Conservation (phyloP, 257 asterid species). For the Nicotiana paniculata region DNA sequence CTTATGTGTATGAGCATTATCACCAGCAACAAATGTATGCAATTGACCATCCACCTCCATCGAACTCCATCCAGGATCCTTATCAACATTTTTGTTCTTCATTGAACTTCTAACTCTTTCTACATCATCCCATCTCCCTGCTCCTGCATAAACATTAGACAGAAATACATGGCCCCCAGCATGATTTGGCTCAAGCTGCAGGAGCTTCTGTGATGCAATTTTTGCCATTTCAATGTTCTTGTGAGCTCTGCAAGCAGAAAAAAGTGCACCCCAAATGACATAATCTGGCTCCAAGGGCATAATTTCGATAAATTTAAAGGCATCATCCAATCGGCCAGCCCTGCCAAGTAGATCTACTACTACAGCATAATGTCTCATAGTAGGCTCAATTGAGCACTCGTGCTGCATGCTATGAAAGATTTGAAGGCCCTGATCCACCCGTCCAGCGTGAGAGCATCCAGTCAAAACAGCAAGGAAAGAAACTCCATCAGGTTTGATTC, state of each 20-base stretch:
- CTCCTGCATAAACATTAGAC: constrained; percentile 30
- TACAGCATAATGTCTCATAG: constrained; percentile 36
- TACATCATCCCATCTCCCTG: constrained; percentile 37
- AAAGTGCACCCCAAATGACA: constrained; percentile 39
- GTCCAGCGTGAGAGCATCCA: constrained; percentile 39
- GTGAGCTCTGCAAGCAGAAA: constrained; percentile 40
- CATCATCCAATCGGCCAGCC: constrained; percentile 33
- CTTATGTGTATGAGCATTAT: constrained; percentile 19
- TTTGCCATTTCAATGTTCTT: constrained; percentile 36
- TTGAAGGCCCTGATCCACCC: constrained; percentile 31
- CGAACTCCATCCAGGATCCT: constrained; percentile 46
- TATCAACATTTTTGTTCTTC: constrained; percentile 26
- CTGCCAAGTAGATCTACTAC: constrained; percentile 35
- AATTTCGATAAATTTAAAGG: constrained; percentile 25
- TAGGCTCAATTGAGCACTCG: constrained; percentile 24
- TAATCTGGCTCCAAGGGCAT: constrained; percentile 31
- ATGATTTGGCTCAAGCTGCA: constrained; percentile 34
- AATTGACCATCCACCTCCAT: constrained; percentile 28
- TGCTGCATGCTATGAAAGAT: constrained; percentile 26
- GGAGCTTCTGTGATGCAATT: constrained; percentile 25
- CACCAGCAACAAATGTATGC: constrained; percentile 37
- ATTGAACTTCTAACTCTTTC: constrained; percentile 34
- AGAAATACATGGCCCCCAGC: constrained; percentile 35
- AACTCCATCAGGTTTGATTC: constrained; percentile 30
- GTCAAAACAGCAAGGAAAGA: constrained; percentile 31